A percentile compares a stretch with the other conserved stretches of the same genome.
These are phyloP conservation scores for Cordyceps cicadae DNA, from an alignment of 2,329 filamentous ascomycete genomes.

Conservation along the genomic window DNA sequence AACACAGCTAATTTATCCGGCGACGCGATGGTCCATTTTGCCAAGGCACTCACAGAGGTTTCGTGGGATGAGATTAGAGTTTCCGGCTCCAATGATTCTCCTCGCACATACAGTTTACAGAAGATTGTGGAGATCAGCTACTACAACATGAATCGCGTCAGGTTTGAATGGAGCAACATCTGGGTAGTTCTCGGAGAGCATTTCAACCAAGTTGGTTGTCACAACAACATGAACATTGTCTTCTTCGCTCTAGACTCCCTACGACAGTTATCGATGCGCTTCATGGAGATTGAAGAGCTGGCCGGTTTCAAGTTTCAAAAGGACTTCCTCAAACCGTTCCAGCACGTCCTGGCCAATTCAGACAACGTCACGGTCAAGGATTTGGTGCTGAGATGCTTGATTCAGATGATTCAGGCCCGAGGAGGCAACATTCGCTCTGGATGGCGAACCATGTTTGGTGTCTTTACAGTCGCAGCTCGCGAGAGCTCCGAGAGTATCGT, in stretches of 20 bases:
- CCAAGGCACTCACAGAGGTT: conserved; percentile 83
- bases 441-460: conserved; percentile 99
- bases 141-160: conserved; percentile 98
- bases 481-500: conserved; percentile 95
- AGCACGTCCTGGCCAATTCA: conserved; percentile 93
- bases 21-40: conserved; percentile 93
- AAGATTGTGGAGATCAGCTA: conserved; percentile 98
- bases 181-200: conserved; percentile 98
- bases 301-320: conserved; percentile 99
- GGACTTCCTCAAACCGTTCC: conserved; percentile 96
- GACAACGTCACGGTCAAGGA: conserved; percentile 90
- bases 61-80: conserved; percentile 99
- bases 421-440: conserved; percentile 96
- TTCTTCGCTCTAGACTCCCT: conserved; percentile 96
- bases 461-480: conserved; percentile 89
- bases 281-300: conserved; percentile 96
- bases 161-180: conserved; percentile 96
- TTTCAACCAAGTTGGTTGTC: conserved; percentile 95
- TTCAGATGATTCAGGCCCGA: conserved; percentile 97
- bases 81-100: conserved; percentile 89
- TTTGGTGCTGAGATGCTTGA: conserved; percentile 89
- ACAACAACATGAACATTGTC: conserved; percentile 92
- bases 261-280: conserved; percentile 93
- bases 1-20: conserved; percentile 90
- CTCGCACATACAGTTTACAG: conserved; percentile 92